These are phyloP conservation scores for Metschnikowia shivogae DNA, from an alignment of 805 yeast genomes.

Conservation along the genomic window DNA sequence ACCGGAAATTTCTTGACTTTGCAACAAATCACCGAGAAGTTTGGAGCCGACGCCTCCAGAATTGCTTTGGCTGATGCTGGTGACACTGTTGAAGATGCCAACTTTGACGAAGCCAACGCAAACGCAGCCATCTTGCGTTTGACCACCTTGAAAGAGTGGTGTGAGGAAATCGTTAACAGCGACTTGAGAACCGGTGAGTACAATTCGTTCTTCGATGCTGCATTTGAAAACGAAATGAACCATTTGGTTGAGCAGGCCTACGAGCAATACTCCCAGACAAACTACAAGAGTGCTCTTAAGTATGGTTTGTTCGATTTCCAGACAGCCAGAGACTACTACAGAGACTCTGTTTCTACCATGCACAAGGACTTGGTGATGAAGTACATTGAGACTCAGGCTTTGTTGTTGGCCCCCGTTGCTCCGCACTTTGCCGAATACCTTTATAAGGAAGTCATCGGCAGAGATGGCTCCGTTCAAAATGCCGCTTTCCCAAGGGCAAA, in stretches of 20 bases:
- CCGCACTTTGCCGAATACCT: slow-evolving; percentile 94
- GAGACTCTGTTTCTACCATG: slow-evolving; percentile 74
- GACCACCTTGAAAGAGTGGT: slow-evolving; percentile 91
- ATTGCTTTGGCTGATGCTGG: slow-evolving; percentile 98
- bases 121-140: slow-evolving; percentile 95
- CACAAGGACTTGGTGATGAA: slow-evolving; percentile 75
- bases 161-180: slow-evolving; percentile 65
- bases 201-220: slow-evolving; percentile 70
- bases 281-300: slow-evolving; percentile 86
- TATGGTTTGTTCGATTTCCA: slow-evolving; percentile 91
- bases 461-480: slow-evolving; percentile 62
- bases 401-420: slow-evolving; percentile 85
- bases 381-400: slow-evolving; percentile 82
- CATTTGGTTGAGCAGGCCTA: slow-evolving; percentile 68
- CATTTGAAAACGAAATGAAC: slow-evolving; percentile 94
- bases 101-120: slow-evolving; percentile 93
- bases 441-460: slow-evolving; percentile 75
- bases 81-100: slow-evolving; percentile 95
- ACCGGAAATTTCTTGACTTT: slow-evolving; percentile 96
- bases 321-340: slow-evolving; percentile 91
- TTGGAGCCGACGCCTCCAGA: slow-evolving; percentile 96
- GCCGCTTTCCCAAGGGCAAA: slow-evolving; percentile 79
- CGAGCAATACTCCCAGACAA: slow-evolving; percentile 64
- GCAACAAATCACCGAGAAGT: slow-evolving; percentile 77
- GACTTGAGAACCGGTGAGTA: slow-evolving; percentile 47